Base-by-base conservation (phyloP, 1,139 yeast species). In the Pichiaceae sp. region DNA sequence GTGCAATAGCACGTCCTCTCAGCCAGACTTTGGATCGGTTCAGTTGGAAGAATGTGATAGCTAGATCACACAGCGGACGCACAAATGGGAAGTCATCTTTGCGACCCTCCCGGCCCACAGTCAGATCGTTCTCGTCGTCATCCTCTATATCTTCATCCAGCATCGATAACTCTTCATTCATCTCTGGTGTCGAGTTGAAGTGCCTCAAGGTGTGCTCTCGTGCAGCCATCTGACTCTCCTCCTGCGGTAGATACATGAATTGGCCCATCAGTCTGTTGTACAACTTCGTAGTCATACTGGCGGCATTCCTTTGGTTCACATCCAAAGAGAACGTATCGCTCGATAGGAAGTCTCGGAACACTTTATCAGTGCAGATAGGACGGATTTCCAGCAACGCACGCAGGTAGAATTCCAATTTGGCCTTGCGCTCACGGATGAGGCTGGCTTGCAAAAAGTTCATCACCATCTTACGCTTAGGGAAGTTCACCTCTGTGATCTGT, bases 1-100 rank as follows among this genome's bases (percentile, higher is more conserved):
- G 78, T 29, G 87, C 70, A 4, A 86, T 66, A 0, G 96, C 96
- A 35, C 89, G 66, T 0, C 96, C 96, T 38, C 95, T 63, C 1
- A 87, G 60, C 95, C 96, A 86, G 35, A 74, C 71, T 38, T 75
- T 77, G 2, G 83, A 68, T 31, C 69, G 71, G 38, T 78, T 75
- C 20, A 85, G 61, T 17, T 84, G 75, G 59, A 89, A 89, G 1
- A 86, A 54, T 0, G 82, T 66, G 17, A 84, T 71, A 35, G 87
- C 68, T 9, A 85, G 56, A 45, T 86, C 95, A 45, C 93, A 81
- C 2, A 89, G 77, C 0, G 96, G 95, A 49, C 80, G 81, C 8
- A 86, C 81, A 58, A 85, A 84, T 0, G 81, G 66, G 21, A 38
- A 36, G 31, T 34, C 42, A 32, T 15, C 37, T 21, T 15, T 31